Conservation (phyloP, 257 asterid genomes). For the Solanum commersonii region DNA sequence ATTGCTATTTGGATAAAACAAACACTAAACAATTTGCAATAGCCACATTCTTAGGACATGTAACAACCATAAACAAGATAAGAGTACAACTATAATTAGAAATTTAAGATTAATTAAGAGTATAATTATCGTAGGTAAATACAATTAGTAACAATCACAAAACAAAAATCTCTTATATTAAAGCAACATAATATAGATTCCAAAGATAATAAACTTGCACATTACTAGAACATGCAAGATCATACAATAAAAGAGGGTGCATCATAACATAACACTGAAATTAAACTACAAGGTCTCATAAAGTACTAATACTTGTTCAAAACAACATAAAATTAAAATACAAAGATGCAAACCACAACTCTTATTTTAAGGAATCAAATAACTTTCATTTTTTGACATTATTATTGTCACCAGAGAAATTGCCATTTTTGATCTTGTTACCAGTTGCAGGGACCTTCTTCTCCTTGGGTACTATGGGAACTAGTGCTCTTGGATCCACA, state of each 20-base stretch:
- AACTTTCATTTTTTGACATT: background rate
- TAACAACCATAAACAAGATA: background rate
- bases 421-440: background rate
- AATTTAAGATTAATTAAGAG: background rate
- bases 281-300: background rate
- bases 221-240: background rate
- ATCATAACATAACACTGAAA: background rate
- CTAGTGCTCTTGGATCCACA: background rate
- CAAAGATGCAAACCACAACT: background rate
- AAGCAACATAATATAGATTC: background rate
- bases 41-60: background rate
- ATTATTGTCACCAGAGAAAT: background rate
- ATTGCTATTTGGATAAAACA: background rate
- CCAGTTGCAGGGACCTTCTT: background rate
- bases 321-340: background rate
- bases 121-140: background rate
- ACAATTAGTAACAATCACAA: background rate
- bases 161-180: background rate
- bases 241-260: background rate
- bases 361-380: background rate
- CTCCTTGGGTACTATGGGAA: background rate
- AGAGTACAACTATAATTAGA: background rate
- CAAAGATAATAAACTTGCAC: background rate
- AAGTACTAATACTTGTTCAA: background rate
- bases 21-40: background rate